Evolutionary conservation across 805 yeast genomes (phyloP).

Genomic region (Kregervanrija pseudodelftensis): DNA sequence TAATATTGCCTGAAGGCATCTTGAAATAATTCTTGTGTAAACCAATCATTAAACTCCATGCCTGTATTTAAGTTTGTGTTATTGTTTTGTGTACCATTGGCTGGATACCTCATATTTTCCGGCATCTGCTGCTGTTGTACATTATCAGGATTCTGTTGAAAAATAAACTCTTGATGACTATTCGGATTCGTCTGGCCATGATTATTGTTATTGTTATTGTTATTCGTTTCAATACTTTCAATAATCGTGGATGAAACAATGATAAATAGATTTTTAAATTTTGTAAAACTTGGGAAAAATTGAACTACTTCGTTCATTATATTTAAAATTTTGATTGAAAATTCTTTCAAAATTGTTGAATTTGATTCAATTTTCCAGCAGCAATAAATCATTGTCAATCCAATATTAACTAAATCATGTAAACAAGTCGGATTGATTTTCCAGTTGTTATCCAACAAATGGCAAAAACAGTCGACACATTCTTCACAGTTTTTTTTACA

Average conservation of each 20-base stretch:
- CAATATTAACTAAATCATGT: slow-evolving; percentile 16
- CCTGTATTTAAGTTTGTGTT: not conserved
- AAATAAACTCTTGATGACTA: not conserved
- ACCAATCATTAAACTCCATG: slow-evolving; percentile 17
- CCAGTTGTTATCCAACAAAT: slow-evolving; percentile 13
- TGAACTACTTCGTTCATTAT: slow-evolving; percentile 15
- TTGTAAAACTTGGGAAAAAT: slow-evolving; percentile 11
- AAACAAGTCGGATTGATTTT: slow-evolving; percentile 13
- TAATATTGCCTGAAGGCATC: slow-evolving; percentile 18
- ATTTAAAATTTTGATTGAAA: slow-evolving; percentile 9
- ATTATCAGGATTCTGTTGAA: not conserved
- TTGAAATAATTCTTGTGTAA: slow-evolving; percentile 19
- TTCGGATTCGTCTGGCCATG: too few relatives aligned
- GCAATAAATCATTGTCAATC: slow-evolving; percentile 20
- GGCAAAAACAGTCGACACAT: slow-evolving; percentile 12
- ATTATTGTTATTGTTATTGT: slow-evolving; percentile 2
- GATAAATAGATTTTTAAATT: slow-evolving; percentile 14
- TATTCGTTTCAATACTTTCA: slow-evolving; percentile 10
- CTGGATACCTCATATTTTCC: not conserved
- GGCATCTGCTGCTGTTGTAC: not conserved
- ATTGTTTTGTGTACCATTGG: not conserved
- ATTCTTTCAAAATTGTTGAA: slow-evolving; percentile 9
- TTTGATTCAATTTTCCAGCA: slow-evolving; percentile 18
- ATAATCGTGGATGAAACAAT: slow-evolving; percentile 14
- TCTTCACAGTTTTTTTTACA: slow-evolving; percentile 16